Evolutionary conservation across 257 asterid genomes (phyloP).

Genomic region (Prunella vulgaris): DNA sequence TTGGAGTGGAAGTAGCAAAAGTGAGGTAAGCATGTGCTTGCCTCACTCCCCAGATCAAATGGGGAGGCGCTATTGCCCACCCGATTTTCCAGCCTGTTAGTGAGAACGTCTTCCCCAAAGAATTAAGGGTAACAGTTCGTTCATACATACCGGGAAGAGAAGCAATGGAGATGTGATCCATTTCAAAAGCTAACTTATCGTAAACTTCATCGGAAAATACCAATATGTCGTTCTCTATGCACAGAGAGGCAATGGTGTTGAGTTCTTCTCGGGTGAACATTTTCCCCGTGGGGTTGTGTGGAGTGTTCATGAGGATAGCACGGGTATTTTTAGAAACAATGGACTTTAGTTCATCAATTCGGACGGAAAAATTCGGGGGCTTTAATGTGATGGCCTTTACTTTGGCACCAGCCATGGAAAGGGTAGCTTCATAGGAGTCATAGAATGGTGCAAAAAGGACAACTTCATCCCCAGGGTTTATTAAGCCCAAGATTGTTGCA

Average conservation of each 20-base stretch:
- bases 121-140: constrained; percentile 77
- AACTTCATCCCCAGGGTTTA: constrained; percentile 95
- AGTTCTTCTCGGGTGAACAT: constrained; percentile 84
- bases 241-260: constrained; percentile 53
- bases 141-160: constrained; percentile 89
- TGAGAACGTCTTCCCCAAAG: constrained; percentile 93
- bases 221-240: constrained; percentile 73
- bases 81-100: constrained; percentile 98
- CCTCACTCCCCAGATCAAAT: constrained; percentile 87
- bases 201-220: constrained; percentile 86
- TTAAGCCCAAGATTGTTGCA: constrained; percentile 83
- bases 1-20: constrained; percentile 92
- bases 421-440: constrained; percentile 90
- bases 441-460: constrained; percentile 90
- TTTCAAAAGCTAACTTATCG: constrained; percentile 84
- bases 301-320: constrained; percentile 83
- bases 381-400: constrained; percentile 58
- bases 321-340: constrained; percentile 65
- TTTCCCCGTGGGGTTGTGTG: constrained; percentile 96
- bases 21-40: constrained; percentile 90
- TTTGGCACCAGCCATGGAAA: constrained; percentile 95
- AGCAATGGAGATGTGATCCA: constrained; percentile 88
- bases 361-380: constrained; percentile 79
- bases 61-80: constrained; percentile 96
- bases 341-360: constrained; percentile 75